These are phyloP conservation scores for Rhynchosporium agropyri DNA, from an alignment of 2,329 filamentous ascomycete species.

Conservation along the genomic window DNA sequence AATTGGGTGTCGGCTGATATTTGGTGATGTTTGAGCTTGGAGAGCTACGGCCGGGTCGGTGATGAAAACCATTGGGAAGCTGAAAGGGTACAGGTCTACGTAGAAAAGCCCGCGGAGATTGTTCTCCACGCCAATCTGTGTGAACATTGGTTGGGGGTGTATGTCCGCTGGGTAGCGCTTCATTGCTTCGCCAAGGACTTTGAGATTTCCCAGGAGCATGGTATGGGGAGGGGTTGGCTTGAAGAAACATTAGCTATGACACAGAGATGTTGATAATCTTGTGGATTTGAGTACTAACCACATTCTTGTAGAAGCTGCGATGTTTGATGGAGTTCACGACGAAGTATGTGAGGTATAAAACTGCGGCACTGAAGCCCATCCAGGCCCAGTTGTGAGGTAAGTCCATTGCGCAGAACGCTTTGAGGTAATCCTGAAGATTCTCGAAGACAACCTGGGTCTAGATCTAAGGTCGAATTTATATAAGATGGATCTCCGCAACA, in stretches of 20 bases:
- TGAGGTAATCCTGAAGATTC: neutral
- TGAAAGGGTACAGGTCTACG: conserved; percentile 32
- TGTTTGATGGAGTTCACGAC: conserved; percentile 19
- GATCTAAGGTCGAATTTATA: neutral
- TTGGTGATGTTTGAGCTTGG: conserved; percentile 21
- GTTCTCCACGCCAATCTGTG: conserved; percentile 25
- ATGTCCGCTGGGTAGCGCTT: conserved; percentile 26
- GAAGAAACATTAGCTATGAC: neutral
- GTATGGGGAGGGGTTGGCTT: conserved; percentile 29
- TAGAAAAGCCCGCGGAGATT: conserved; percentile 30
- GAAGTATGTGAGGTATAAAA: conserved; percentile 10
- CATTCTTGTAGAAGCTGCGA: conserved; percentile 16
- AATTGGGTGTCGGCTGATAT: conserved; percentile 24
- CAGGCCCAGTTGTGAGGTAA: conserved; percentile 14
- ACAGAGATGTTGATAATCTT: neutral
- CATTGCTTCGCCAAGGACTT: conserved; percentile 25
- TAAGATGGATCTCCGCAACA: neutral
- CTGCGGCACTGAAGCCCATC: conserved; percentile 2
- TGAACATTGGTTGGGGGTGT: conserved; percentile 26
- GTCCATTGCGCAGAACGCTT: neutral
- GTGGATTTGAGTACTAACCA: conserved; percentile 8
- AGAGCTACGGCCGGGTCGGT: conserved; percentile 25
- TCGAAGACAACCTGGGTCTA: neutral
- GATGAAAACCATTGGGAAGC: conserved; percentile 24
- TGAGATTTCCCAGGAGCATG: conserved; percentile 28